A percentile compares a stretch with the other conserved stretches of the same genome.
These are phyloP conservation scores for Sporothrix mexicana DNA, from an alignment of 2,329 filamentous ascomycete genomes.

Conservation along the genomic window DNA sequence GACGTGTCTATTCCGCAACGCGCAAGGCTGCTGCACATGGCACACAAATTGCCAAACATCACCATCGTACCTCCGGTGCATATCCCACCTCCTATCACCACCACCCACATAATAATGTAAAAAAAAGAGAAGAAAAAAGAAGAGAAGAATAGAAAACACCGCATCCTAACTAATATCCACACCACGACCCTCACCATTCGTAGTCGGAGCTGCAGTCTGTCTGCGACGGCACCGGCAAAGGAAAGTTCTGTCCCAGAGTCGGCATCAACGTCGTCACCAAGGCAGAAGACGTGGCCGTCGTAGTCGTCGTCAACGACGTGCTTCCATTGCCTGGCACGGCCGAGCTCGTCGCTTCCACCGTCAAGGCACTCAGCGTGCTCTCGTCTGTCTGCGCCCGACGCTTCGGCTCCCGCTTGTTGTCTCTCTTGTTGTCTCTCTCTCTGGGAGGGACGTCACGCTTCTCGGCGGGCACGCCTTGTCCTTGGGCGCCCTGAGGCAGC, in stretches of 20 bases:
- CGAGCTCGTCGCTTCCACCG: neutral
- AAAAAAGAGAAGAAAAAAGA: neutral
- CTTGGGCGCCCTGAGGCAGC: neutral
- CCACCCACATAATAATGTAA: too few species aligned
- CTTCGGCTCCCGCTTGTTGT: too few species aligned
- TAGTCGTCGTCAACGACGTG: neutral
- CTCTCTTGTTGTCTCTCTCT: too few species aligned
- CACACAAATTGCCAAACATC: neutral
- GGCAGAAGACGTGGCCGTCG: neutral
- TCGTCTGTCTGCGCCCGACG: neutral
- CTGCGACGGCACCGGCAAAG: conserved; percentile 36
- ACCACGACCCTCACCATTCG: conserved; percentile 25
- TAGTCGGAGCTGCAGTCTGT: conserved; percentile 37
- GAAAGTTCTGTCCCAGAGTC: conserved; percentile 21
- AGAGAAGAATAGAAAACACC: neutral
- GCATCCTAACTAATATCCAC: neutral
- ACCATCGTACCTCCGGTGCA: too few species aligned
- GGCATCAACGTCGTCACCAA: conserved; percentile 29
- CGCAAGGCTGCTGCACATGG: neutral
- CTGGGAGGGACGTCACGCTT: neutral
- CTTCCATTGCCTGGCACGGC: too few species aligned
- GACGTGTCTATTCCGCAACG: neutral
- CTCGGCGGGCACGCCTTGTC: too few species aligned
- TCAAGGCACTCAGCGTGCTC: neutral
- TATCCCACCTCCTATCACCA: neutral